Evolutionary conservation across 352 stramenopile genomes (phyloP), one percentile per base, ranked within the genome.

Genomic region (Lagenidium giganteum): DNA sequence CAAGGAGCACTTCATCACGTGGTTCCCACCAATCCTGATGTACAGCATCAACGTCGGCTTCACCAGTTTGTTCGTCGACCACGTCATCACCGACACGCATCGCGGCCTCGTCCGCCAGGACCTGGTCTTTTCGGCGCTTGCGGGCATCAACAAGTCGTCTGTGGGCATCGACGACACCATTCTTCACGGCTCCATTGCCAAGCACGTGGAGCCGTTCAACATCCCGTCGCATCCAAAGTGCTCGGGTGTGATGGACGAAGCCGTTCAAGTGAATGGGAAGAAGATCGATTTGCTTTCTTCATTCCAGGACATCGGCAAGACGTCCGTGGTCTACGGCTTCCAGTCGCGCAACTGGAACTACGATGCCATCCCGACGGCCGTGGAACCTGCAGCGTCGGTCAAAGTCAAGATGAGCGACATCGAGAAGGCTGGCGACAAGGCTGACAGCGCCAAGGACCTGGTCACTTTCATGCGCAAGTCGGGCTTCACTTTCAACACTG

Each of bases 31-130:
- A 8, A 18, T 61, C 21, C 39, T 70, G 9, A 61, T 67, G 51
- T 78, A 62, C 50, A 37, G 66, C 16, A 21, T 78, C 17, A 69
- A 66, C 33, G 54, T 74, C 14, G 66, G 51, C 1, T 60, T 78
- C 38, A 54, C 67, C 0, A 52, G 44, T 18, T 56, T 65, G 44
- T 70, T 64, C 33, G 58, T 74, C 41, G 49, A 64, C n/a, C 56
- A 74, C 42, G 59, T 21, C 3, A 60, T 59, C 35, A 52, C 57
- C 0, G 54, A 54, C 0, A 44, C 70, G 16, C 37, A 56, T 20
- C 67, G 66, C 22, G 51, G 50, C 34, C 74, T 78, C 35, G 37
- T 61, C 3, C 22, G 57, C 3, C 29, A 27, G 9, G 66, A 78
- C 22, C 59, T 74, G 30, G 30, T 57, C 8, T 47, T 41, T 1